These are phyloP conservation scores for Ceratocystis papillata DNA, from an alignment of 2,329 filamentous ascomycete species.

Conservation along the genomic window DNA sequence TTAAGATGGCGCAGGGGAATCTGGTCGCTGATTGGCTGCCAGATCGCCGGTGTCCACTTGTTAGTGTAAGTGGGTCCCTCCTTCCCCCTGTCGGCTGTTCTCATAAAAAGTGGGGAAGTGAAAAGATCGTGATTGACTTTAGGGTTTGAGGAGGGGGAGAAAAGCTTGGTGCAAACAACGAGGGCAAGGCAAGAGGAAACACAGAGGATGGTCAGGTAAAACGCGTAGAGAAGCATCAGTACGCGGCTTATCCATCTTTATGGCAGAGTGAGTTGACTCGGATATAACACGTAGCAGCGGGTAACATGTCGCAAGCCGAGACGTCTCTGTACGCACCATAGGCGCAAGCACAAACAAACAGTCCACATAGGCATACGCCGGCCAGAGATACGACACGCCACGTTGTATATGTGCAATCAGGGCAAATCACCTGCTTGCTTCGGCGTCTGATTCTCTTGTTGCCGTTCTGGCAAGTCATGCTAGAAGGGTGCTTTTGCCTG, in stretches of 20 bases:
- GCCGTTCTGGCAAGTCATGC: not conserved
- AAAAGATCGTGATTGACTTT: conserved; percentile 4
- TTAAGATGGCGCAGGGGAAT: conserved; percentile 14
- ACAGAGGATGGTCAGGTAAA: not conserved
- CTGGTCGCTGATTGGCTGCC: not conserved
- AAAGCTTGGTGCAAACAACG: not conserved
- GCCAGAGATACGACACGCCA: not conserved
- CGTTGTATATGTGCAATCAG: not conserved
- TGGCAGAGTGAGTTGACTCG: not conserved
- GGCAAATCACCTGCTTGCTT: too few species aligned
- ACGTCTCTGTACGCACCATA: not conserved
- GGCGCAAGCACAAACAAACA: not conserved
- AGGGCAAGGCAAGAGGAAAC: not conserved
- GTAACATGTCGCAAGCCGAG: conserved; percentile 11
- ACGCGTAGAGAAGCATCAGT: not conserved
- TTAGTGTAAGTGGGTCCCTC: not conserved
- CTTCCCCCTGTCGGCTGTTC: too few species aligned
- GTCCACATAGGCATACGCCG: not conserved
- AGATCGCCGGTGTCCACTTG: not conserved
- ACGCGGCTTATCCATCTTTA: not conserved
- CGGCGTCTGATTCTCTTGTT: not conserved
- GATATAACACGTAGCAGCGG: conserved; percentile 8
- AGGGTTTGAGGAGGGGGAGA: not conserved
- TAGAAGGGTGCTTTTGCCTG: not conserved
- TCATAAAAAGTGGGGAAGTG: not conserved